These are phyloP conservation scores for Hamamelis virginiana DNA, from an alignment of 164 flowering plant species.

Conservation along the genomic window DNA sequence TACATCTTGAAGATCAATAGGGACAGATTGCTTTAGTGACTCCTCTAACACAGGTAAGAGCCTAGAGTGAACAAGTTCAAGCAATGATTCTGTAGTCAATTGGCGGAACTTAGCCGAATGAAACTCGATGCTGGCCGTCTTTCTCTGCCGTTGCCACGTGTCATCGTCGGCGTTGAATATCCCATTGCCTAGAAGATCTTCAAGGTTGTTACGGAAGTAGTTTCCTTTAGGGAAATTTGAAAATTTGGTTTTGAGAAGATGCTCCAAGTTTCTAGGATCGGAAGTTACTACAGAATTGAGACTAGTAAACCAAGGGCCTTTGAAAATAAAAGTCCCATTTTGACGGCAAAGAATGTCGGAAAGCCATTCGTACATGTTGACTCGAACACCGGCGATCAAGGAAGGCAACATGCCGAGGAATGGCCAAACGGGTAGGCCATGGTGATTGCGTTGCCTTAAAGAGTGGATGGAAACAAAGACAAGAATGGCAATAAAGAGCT, in stretches of 20 bases:
- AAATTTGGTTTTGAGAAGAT: slow-evolving; percentile 75
- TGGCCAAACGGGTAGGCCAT: slow-evolving; percentile 85
- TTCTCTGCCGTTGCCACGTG: slow-evolving; percentile 78
- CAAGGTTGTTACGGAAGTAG: slow-evolving; percentile 46
- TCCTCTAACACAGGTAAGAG: slow-evolving; percentile 63
- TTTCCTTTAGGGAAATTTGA: slow-evolving; percentile 69
- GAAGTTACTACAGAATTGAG: slow-evolving; percentile 73
- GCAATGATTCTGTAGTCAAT: slow-evolving; percentile 57
- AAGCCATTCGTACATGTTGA: slow-evolving; percentile 70
- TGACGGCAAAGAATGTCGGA: slow-evolving; percentile 39
- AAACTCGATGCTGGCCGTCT: slow-evolving; percentile 83
- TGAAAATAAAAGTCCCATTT: slow-evolving; percentile 66
- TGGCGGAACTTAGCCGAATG: slow-evolving; percentile 73
- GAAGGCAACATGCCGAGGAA: slow-evolving; percentile 87
- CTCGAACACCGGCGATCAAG: slow-evolving; percentile 35
- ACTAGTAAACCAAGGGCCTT: slow-evolving; percentile 66
- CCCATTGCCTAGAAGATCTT: slow-evolving; percentile 85
- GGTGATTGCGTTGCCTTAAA: slow-evolving; percentile 47
- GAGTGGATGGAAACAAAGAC: slow-evolving; percentile 60
- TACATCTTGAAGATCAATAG: slow-evolving; percentile 73
- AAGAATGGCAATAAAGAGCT: slow-evolving; percentile 47
- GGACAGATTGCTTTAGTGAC: slow-evolving; percentile 10
- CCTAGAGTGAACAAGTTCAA: slow-evolving; percentile 63
- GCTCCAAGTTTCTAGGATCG: slow-evolving; percentile 83
- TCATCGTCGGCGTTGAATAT: slow-evolving; percentile 87